Percentiles rank a stretch among this genome's conserved stretches.
Conservation (phyloP, 352 stramenopile genomes). For the Globisporangium middletonii region DNA sequence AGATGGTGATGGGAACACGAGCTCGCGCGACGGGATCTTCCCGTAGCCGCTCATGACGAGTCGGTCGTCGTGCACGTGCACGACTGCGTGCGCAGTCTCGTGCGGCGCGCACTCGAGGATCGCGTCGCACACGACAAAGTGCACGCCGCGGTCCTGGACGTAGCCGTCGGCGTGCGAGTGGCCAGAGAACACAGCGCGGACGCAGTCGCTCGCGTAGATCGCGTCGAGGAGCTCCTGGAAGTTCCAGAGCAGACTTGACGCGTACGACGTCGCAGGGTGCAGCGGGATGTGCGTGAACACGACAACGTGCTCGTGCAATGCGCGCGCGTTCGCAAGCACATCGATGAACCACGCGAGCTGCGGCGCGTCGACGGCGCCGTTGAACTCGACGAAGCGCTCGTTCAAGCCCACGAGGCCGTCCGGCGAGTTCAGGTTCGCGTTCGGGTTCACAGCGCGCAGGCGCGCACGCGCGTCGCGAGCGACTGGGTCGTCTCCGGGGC, state of each 20-base stretch:
- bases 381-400: constrained; percentile 71
- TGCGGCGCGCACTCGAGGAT: constrained; percentile 57
- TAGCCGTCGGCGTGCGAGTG: constrained; percentile 67
- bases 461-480: constrained; percentile 31
- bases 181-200: constrained; percentile 65
- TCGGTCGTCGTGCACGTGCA: constrained; percentile 49
- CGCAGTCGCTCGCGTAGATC: constrained; percentile 33
- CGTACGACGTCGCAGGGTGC: constrained; percentile 32
- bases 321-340: constrained; percentile 24
- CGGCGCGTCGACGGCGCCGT: constrained; percentile 50
- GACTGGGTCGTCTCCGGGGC: constrained; percentile 34
- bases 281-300: constrained; percentile 74
- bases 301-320: constrained; percentile 42
- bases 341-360: constrained; percentile 58
- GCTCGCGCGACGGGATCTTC: constrained; percentile 50
- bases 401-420: constrained; percentile 32
- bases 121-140: constrained; percentile 65
- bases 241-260: constrained; percentile 69
- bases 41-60: constrained; percentile 50
- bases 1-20: constrained; percentile 22
- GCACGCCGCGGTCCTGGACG: constrained; percentile 33
- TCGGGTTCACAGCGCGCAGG: constrained; percentile 49
- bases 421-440: constrained; percentile 73
- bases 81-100: constrained; percentile 55
- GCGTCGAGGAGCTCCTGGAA: constrained; percentile 56